A percentile compares a stretch with the other conserved stretches of the same genome.
Conservation (phyloP, 768 basidiomycete genomes). For the Termitomyces sp. region DNA sequence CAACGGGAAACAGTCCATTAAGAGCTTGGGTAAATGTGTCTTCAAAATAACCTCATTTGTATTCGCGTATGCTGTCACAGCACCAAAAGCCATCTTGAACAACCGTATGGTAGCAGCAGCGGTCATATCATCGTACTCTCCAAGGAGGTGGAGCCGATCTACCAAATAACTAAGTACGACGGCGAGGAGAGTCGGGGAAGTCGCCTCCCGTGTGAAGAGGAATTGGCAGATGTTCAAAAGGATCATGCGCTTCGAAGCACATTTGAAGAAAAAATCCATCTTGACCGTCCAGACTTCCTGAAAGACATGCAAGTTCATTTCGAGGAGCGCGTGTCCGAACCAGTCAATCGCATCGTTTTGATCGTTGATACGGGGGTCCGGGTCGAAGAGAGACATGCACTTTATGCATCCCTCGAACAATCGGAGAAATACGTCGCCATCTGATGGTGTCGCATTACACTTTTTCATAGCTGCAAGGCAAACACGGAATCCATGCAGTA, state of each 20-base stretch:
- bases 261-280: conserved; percentile 87
- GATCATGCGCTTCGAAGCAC: conserved; percentile 69
- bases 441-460: conserved; percentile 72
- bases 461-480: conserved; percentile 76
- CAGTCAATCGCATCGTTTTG: conserved; percentile 81
- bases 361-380: conserved; percentile 58
- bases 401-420: conserved; percentile 84
- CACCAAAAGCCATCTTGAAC: conserved; percentile 94
- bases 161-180: conserved; percentile 88
- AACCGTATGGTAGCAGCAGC: conserved; percentile 85
- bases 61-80: conserved; percentile 69
- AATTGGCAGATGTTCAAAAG: conserved; percentile 84
- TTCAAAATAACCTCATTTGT: conserved; percentile 92
- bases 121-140: conserved; percentile 78
- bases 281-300: conserved; percentile 95
- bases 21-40: conserved; percentile 84
- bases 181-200: conserved; percentile 78
- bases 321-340: conserved; percentile 72
- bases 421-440: conserved; percentile 83
- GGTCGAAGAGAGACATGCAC: conserved; percentile 82
- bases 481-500: conserved; percentile 85
- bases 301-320: conserved; percentile 89
- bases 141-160: conserved; percentile 75
- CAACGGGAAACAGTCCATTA: conserved; percentile 95
- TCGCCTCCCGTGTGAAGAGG: conserved; percentile 74